A percentile compares a stretch with the other conserved stretches of the same genome.
phyloP scores from a whole-genome alignment of 116 monocot species.

The Phalaenopsis hybrid region DNA sequence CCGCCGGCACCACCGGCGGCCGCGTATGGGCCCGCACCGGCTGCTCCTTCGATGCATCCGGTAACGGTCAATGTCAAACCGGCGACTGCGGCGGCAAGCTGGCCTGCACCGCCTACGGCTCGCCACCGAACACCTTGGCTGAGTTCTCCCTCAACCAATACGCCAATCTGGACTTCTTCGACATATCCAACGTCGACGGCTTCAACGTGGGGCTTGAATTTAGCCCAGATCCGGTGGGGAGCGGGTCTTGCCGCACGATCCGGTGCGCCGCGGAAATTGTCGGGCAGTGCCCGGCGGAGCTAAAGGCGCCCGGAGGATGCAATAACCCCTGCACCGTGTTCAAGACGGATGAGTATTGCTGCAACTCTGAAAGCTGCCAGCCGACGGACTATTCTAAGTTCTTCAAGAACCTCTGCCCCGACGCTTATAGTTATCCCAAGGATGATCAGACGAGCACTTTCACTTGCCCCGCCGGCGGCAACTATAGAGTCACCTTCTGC shows the following conservation, averaged over 20 bases:
- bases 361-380: constrained; percentile 10
- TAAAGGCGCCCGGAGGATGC: constrained; percentile 23
- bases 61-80: constrained; percentile 33
- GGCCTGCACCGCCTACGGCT: constrained; percentile 22
- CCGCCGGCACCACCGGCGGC: constrained; percentile 10
- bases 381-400: constrained; percentile 22
- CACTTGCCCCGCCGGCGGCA: constrained; percentile 11
- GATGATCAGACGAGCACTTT: constrained; percentile 14
- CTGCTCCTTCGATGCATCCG: constrained; percentile 38
- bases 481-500: constrained; percentile 25
- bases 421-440: constrained; percentile 22
- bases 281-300: constrained; percentile 17
- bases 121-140: constrained; percentile 33
- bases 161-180: constrained; percentile 29
- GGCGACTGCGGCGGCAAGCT: constrained; percentile 49
- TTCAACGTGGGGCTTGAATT: constrained; percentile 59
- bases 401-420: constrained; percentile 23
- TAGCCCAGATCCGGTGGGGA: constrained; percentile 15
- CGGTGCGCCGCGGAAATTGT: constrained; percentile 20
- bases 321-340: constrained; percentile 23
- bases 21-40: constrained; percentile 40
- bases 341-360: constrained; percentile 24
- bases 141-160: constrained; percentile 31
- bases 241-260: constrained; percentile 9
- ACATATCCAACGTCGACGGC: constrained; percentile 45